Conservation (phyloP, 2,329 filamentous ascomycete genomes). For the Pseudogymnoascus sp. region DNA sequence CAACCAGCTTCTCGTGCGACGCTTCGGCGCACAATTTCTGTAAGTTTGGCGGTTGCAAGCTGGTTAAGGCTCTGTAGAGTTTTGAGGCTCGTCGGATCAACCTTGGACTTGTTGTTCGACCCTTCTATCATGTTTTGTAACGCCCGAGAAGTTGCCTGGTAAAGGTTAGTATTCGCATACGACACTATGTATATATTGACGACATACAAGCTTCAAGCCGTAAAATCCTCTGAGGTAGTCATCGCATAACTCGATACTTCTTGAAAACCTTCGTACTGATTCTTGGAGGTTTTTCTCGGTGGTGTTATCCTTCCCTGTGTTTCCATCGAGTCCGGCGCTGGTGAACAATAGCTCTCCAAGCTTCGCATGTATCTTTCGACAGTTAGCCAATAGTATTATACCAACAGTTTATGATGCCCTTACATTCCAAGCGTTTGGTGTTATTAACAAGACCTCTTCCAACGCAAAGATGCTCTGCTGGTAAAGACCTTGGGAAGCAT, state of each 20-base stretch:
- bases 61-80: slow-evolving; percentile 63
- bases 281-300: slow-evolving; percentile 53
- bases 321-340: slow-evolving; percentile 41
- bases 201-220: slow-evolving; percentile 68
- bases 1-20: slow-evolving; percentile 54
- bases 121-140: slow-evolving; percentile 13
- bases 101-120: not conserved
- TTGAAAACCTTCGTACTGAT: slow-evolving; percentile 75
- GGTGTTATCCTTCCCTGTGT: slow-evolving; percentile 31
- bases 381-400: slow-evolving; percentile 25
- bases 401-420: slow-evolving; percentile 28
- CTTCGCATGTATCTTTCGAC: slow-evolving; percentile 69
- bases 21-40: slow-evolving; percentile 64
- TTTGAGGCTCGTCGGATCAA: slow-evolving; percentile 36
- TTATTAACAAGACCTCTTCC: slow-evolving; percentile 80
- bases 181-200: not conserved
- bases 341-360: slow-evolving; percentile 78
- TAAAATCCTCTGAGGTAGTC: slow-evolving; percentile 89
- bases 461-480: slow-evolving; percentile 78
- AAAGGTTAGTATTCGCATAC: slow-evolving; percentile 18
- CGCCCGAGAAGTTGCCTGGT: slow-evolving; percentile 25
- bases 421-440: slow-evolving; percentile 93
- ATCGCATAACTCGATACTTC: slow-evolving; percentile 89
- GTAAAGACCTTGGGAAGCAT: slow-evolving; percentile 69
- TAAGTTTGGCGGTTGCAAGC: slow-evolving; percentile 63